Evolutionary conservation across 257 asterid genomes (phyloP), one percentile per base, ranked within the genome.

Genomic region (Lycium ferocissimum): DNA sequence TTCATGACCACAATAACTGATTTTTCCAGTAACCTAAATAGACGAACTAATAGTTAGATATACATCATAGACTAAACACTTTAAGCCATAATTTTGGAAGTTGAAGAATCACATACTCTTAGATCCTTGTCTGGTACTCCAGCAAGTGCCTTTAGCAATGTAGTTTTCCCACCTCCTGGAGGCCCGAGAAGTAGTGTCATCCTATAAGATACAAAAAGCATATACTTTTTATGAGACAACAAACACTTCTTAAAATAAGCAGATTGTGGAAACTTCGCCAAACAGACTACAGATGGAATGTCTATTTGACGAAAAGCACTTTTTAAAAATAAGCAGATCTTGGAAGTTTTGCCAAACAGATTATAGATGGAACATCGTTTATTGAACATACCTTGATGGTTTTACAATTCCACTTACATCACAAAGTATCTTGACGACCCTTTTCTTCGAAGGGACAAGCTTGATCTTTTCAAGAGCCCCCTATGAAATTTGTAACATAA

Each of bases 141-240:
- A 8, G 99, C 93, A 62, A 97, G 98, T 76, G 98, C 93, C 87
- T 93, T 93, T 45, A 97, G 88, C 85, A 95, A 83, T 37, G 92
- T 89, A 37, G 98, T 97, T 88, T 97, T 97, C 79, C 99, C 99
- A 10, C 98, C 79, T 2, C 98, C 92, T 2, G 99, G 99, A 84
- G 99, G 99, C 61, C 99, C 99, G 40, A 97, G 98, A 88, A 97
- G 97, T 69, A 97, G 93, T 18, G 98, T 92, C 97, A 94, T 91
- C 97, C 99, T 95, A 85, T 17, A 83, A 58, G 87, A 79, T 33
- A 14, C 38, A 49, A 79, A 54, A 45, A 83, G 22, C 66, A 51
- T 12, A 80, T n/a, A 18, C n/a, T 45, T 66, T 40, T 35, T 13
- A n/a, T 66, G 47, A 20, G 69, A 66, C 7, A 22, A 37, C 1